Conservation (phyloP, 2,329 filamentous ascomycete genomes). For the Cladosporium sp. region DNA sequence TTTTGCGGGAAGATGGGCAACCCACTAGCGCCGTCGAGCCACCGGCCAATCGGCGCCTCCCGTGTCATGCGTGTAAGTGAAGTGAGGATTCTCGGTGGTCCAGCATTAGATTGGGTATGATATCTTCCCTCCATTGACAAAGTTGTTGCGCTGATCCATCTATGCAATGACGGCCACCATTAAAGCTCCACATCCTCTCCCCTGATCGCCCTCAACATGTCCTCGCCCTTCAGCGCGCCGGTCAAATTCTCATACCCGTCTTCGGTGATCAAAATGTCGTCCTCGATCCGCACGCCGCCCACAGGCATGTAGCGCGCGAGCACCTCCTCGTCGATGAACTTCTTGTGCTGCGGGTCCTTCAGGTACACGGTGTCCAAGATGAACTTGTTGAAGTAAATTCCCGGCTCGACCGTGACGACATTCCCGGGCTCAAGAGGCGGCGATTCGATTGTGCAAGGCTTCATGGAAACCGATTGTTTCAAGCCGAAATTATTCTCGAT, state of each 20-base stretch:
- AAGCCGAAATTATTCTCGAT: slow-evolving; percentile 4
- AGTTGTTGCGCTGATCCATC: too few species aligned
- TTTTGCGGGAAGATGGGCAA: too few species aligned
- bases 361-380: slow-evolving; percentile 63
- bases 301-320: slow-evolving; percentile 67
- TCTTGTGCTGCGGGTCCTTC: slow-evolving; percentile 50
- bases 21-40: too few species aligned
- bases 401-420: slow-evolving; percentile 91
- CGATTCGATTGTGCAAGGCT: background rate
- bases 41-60: too few species aligned
- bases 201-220: slow-evolving; percentile 22
- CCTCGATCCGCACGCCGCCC: slow-evolving; percentile 84
- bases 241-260: slow-evolving; percentile 79
- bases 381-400: slow-evolving; percentile 69
- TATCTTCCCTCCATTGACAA: too few species aligned
- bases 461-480: background rate
- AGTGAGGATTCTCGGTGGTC: too few species aligned
- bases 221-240: slow-evolving; percentile 55
- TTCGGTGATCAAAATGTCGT: slow-evolving; percentile 75
- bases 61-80: too few species aligned
- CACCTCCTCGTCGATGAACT: slow-evolving; percentile 59
- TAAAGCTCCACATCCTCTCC: background rate
- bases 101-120: too few species aligned
- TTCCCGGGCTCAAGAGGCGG: slow-evolving; percentile 51
- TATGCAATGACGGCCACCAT: too few species aligned